Conservation (phyloP, 768 basidiomycete species). For the Phanerodontia chrysosporium region DNA sequence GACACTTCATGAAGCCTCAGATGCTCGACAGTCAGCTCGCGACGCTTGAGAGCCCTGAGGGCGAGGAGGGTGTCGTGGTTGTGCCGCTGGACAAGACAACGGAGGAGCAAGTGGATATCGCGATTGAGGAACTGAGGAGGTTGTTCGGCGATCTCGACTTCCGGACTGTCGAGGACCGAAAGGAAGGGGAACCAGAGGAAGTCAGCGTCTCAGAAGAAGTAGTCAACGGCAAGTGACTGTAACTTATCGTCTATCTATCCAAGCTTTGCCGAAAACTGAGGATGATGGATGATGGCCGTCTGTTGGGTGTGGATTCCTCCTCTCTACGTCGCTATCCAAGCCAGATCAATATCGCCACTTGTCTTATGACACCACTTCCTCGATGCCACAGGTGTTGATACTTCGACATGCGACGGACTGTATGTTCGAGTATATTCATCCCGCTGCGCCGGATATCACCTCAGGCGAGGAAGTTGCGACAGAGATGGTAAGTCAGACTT, state of each 20-base stretch:
- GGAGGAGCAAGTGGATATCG: constrained; percentile 50
- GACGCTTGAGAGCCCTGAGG: constrained; percentile 66
- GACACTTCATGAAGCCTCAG: constrained; percentile 79
- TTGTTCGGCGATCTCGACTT: constrained; percentile 10
- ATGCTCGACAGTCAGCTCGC: constrained; percentile 81
- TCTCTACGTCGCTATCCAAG: no score
- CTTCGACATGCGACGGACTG: no score
- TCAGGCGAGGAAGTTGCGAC: no score
- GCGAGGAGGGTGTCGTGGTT: constrained; percentile 63
- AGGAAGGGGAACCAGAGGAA: background rate
- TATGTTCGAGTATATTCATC: no score
- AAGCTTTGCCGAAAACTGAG: no score
- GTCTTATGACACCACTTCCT: no score
- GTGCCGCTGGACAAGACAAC: constrained; percentile 52
- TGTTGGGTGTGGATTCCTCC: no score
- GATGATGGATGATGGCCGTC: no score
- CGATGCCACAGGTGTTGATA: no score
- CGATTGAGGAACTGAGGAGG: constrained; percentile 37
- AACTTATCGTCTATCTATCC: background rate
- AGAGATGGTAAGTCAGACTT: no score
- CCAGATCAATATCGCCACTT: no score
- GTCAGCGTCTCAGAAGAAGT: background rate
- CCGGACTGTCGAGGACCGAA: background rate
- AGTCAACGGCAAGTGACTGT: background rate
- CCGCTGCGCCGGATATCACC: no score